These are phyloP conservation scores for Ailanthus altissimus DNA, from an alignment of 345 rosid genomes.

Conservation along the genomic window DNA sequence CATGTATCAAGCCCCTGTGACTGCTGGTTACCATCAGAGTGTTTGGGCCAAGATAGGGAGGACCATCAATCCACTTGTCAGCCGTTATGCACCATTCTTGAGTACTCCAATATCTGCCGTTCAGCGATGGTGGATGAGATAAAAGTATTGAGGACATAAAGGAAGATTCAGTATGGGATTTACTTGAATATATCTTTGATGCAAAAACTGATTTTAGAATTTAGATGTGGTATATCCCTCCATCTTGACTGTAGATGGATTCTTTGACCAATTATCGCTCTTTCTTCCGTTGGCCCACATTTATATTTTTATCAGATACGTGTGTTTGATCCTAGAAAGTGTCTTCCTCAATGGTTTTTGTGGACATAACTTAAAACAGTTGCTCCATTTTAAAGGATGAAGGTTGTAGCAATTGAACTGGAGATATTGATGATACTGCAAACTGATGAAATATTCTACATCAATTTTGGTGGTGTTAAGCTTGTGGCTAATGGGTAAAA, in stretches of 20 bases:
- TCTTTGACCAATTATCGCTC: neutral
- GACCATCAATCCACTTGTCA: slow-evolving; percentile 57
- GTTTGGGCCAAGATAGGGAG: slow-evolving; percentile 81
- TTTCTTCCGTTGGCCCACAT: neutral
- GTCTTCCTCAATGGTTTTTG: neutral
- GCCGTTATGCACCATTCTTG: slow-evolving; percentile 78
- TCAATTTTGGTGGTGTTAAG: no score
- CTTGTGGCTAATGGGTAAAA: no score
- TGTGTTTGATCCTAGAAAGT: neutral
- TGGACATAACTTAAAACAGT: no score
- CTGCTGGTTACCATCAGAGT: slow-evolving; percentile 84
- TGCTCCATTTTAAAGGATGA: no score
- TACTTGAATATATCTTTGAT: neutral
- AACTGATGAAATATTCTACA: no score
- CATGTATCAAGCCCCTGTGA: slow-evolving; percentile 93
- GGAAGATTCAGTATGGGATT: neutral
- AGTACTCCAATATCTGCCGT: slow-evolving; percentile 59
- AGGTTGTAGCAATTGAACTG: no score
- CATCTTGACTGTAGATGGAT: slow-evolving; percentile 13
- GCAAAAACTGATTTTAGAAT: neutral
- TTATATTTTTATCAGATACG: neutral
- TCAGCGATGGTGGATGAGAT: slow-evolving; percentile 96
- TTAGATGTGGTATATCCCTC: neutral
- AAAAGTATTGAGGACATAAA: slow-evolving; percentile 5
- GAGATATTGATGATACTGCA: no score